Conservation (phyloP, 306 rosid species). For the Rosa rugosa region DNA sequence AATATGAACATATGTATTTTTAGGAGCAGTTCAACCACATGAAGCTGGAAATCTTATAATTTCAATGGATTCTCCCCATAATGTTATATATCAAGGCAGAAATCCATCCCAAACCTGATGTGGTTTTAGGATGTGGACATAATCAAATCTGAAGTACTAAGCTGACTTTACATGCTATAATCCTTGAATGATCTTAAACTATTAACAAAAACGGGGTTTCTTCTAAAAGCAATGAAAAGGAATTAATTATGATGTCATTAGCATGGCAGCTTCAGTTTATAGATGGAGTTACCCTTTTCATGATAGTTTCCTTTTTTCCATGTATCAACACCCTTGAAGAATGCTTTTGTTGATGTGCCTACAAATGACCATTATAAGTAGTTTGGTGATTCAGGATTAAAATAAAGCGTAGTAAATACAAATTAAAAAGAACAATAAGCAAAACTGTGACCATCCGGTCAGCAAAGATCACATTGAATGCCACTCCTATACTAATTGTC, state of each 20-base stretch:
- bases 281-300: slow-evolving; percentile 53
- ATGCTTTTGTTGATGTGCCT: slow-evolving; percentile 86
- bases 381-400: not conserved
- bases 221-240: not conserved
- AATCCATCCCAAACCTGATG: not conserved
- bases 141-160: not conserved
- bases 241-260: not conserved
- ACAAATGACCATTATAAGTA: slow-evolving; percentile 24
- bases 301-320: slow-evolving; percentile 92
- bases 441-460: slow-evolving; percentile 92
- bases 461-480: slow-evolving; percentile 77
- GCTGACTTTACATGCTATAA: not conserved
- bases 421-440: slow-evolving; percentile 64
- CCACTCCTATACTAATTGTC: slow-evolving; percentile 91
- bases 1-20: no score
- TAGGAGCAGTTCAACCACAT: not conserved
- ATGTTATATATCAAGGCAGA: not conserved
- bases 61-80: not conserved
- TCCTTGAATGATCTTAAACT: not conserved
- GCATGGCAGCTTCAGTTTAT: not conserved
- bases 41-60: no score
- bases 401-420: not conserved
- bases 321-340: slow-evolving; percentile 73
- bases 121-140: not conserved
- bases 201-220: not conserved